Base-by-base conservation (phyloP, 2,329 filamentous ascomycete species). In the Claviceps lovelessii region DNA sequence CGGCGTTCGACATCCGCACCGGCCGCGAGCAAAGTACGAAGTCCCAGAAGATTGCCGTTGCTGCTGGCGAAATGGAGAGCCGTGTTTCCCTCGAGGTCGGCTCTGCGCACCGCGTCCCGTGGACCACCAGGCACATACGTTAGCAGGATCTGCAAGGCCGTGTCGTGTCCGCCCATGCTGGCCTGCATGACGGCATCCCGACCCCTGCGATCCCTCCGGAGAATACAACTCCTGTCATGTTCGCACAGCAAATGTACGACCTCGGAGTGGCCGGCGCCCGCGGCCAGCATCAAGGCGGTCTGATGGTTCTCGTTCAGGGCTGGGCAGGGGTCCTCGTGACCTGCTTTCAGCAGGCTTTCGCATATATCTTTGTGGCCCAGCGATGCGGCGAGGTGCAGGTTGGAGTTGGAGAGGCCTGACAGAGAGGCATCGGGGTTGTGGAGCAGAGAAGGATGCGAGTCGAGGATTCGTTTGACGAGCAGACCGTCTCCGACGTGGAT, bases 31-130 rank as follows among this genome's bases (percentile, higher is more conserved):
- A 95, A 73, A 41, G 89, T 85, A 47, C 89, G 76, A 54, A 94
- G 71, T 0, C 88, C 85, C 54, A 90, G 81, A 49, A 94, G 69
- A 61, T 91, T 86, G 1, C 89, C 89, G 62, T 87, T 87, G 49
- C 85, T 85, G 63, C 83, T 88, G 13, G 90, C 90, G 70, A 93
- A 90, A 70, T 95, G 89, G 47, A 95, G 73, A 0, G 88, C 86
- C 2, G 88, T 94, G 65, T 94, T 93, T n/a, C 89, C 89, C 56
- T 85, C 79, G 1, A 76, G 63, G 63, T 95, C 89, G 4, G 76
- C 73, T 35, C 76, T 72, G 49, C 74, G 73, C 7, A 86, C 76
- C 3, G 79, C 77, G 0, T 72, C 71, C 28, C 68, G 67, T 0
- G 78, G 72, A 15, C 79, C 79, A n/a, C 70, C 70, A 8, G 80